Base-by-base conservation (phyloP, 139 green algal species). In the Zygnema cylindricum region DNA sequence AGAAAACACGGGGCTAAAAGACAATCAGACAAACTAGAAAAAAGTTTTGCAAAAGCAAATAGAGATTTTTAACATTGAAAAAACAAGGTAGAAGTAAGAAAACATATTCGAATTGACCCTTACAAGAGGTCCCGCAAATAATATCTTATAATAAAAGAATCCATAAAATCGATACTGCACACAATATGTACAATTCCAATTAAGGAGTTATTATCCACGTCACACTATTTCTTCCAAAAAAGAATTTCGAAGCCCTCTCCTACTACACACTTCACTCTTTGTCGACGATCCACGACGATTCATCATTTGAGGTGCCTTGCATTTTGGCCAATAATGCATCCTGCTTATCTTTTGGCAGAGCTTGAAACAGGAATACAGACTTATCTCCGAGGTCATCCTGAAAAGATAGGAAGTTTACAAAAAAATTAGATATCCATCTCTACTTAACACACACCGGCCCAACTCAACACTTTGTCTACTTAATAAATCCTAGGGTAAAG, bases 381-480 rank as follows among this genome's bases (percentile, higher is more conserved):
- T 96, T 98, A 92, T 98, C 97, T 0, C 97, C 97, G 25, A 99
- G 96, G 87, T 99, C 97, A 57, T 98, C 97, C 88, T 91, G 86
- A 43, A 83, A 22, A 63, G 49, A 16, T 7, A n/a, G n/a, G n/a
- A n/a, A n/a, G n/a, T n/a, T n/a, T n/a, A n/a, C n/a, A n/a, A n/a
- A n/a, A n/a, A n/a, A n/a, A n/a, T n/a, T n/a, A n/a, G n/a, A n/a
- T n/a, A n/a, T n/a, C n/a, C n/a, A n/a, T n/a, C n/a, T n/a, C n/a
- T n/a, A n/a, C n/a, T n/a, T n/a, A n/a, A n/a, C n/a, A n/a, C n/a
- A n/a, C n/a, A n/a, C n/a, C n/a, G n/a, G n/a, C n/a, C n/a, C n/a
- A n/a, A n/a, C n/a, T n/a, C n/a, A n/a, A n/a, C n/a, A n/a, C n/a
- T n/a, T n/a, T n/a, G n/a, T n/a, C n/a, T n/a, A n/a, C n/a, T n/a